phyloP scores from a whole-genome alignment of 495 filamentous ascomycete species.

The Pyrenula massariospora region DNA sequence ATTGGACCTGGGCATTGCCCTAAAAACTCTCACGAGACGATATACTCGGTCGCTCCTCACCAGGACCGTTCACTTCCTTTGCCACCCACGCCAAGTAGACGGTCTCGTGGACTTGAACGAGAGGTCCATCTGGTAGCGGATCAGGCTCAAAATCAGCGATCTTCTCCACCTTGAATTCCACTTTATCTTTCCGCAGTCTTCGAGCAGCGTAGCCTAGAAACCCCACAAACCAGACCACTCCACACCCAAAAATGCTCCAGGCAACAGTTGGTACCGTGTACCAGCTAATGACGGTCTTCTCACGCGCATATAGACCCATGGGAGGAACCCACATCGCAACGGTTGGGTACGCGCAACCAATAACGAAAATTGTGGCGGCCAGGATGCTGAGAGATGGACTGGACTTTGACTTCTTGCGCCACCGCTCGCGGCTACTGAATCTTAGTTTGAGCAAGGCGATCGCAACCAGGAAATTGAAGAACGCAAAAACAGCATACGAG shows the following conservation, averaged over 20 bases:
- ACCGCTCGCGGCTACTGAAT: slow-evolving; percentile 5
- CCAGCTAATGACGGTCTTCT: not conserved
- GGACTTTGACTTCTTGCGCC: slow-evolving; percentile 7
- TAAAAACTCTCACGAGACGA: too few species aligned
- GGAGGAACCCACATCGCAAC: slow-evolving; percentile 9
- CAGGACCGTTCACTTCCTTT: too few species aligned
- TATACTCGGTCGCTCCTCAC: too few species aligned
- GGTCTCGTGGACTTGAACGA: too few species aligned
- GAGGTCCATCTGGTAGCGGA: too few species aligned
- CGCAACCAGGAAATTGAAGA: slow-evolving; percentile 21
- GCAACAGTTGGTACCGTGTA: slow-evolving; percentile 1
- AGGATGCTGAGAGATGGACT: slow-evolving; percentile 4
- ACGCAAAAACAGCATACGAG: slow-evolving; percentile 13
- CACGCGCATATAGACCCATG: not conserved
- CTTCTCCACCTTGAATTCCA: too few species aligned
- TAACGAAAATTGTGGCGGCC: slow-evolving; percentile 6
- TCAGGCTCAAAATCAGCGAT: too few species aligned
- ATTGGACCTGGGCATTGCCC: too few species aligned
- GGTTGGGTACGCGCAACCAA: slow-evolving; percentile 6
- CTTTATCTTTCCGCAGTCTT: slow-evolving; percentile 33
- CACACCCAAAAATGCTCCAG: slow-evolving; percentile 4
- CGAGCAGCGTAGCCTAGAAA: too few species aligned
- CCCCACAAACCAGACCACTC: slow-evolving; percentile 4
- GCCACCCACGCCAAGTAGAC: too few species aligned
- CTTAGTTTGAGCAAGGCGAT: slow-evolving; percentile 21